These are phyloP conservation scores for Gnetum montanum DNA, from an alignment of 75 land plant species.

Conservation along the genomic window DNA sequence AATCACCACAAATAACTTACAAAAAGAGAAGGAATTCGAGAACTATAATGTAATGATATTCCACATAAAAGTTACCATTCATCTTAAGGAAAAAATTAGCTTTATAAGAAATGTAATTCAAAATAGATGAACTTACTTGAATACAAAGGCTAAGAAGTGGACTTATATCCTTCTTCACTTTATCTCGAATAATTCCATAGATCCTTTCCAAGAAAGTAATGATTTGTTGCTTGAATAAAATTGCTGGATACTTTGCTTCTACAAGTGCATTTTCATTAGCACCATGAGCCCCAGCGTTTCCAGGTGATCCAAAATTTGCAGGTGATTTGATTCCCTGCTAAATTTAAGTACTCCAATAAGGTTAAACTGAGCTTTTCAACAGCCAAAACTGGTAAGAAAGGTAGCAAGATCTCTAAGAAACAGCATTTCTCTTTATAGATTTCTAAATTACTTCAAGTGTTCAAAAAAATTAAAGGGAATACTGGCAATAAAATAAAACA, in stretches of 20 bases:
- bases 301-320: conserved; percentile 11
- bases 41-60: no score
- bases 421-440: background rate
- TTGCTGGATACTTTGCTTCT: conserved; percentile 93
- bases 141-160: conserved; percentile 80
- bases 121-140: conserved; percentile 70
- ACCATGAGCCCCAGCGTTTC: conserved; percentile 17
- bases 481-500: no score
- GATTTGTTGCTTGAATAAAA: conserved; percentile 93
- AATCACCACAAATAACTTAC: no score
- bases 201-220: conserved; percentile 97
- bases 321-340: conserved; percentile 57
- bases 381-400: background rate
- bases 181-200: conserved; percentile 88
- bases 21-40: no score
- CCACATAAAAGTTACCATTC: background rate
- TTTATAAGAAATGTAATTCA: background rate
- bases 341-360: no score
- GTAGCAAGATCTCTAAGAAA: background rate
- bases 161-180: conserved; percentile 84
- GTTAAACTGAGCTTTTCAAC: background rate
- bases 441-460: background rate
- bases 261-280: conserved; percentile 45
- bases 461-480: no score
- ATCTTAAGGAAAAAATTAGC: background rate